Evolutionary conservation across 805 yeast species (phyloP).

Genomic region (Candida insectorum): DNA sequence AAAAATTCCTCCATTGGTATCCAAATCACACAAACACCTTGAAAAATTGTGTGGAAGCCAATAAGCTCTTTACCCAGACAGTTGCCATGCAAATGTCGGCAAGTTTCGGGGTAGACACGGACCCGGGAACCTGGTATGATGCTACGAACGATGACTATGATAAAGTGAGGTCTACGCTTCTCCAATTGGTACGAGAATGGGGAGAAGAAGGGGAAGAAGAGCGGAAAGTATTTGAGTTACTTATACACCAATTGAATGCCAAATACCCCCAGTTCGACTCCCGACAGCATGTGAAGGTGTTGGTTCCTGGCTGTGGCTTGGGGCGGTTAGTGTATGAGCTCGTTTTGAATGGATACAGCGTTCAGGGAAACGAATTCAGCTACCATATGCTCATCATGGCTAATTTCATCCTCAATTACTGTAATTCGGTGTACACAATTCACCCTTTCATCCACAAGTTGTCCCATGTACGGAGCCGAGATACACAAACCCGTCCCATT

Average conservation of each 20-base stretch:
- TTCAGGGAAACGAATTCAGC: conserved; percentile 67
- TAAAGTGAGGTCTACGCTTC: conserved; percentile 53
- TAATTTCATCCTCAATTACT: conserved; percentile 49
- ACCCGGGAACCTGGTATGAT: conserved; percentile 40
- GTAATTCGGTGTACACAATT: conserved; percentile 37
- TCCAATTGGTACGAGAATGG: conserved; percentile 65
- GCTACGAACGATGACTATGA: conserved; percentile 46
- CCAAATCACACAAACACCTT: conserved; percentile 37
- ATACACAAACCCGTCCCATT: conserved; percentile 49
- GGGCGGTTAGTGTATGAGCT: conserved; percentile 58
- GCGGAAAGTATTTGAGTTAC: conserved; percentile 37
- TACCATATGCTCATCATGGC: conserved; percentile 62
- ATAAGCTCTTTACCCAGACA: conserved; percentile 39
- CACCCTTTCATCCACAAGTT: conserved; percentile 56
- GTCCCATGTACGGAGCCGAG: conserved; percentile 43
- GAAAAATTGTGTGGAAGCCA: conserved; percentile 41
- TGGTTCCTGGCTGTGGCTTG: conserved; percentile 65
- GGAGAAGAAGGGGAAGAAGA: conserved; percentile 48
- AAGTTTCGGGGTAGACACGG: conserved; percentile 47
- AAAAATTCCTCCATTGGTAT: conserved; percentile 49
- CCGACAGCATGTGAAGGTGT: conserved; percentile 40
- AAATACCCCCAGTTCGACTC: conserved; percentile 30
- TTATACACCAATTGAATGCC: conserved; percentile 31
- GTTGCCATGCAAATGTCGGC: conserved; percentile 43
- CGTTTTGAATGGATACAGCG: conserved; percentile 51